Evolutionary conservation across 2,329 filamentous ascomycete species (phyloP).

Genomic region (Metarhizium sp.): DNA sequence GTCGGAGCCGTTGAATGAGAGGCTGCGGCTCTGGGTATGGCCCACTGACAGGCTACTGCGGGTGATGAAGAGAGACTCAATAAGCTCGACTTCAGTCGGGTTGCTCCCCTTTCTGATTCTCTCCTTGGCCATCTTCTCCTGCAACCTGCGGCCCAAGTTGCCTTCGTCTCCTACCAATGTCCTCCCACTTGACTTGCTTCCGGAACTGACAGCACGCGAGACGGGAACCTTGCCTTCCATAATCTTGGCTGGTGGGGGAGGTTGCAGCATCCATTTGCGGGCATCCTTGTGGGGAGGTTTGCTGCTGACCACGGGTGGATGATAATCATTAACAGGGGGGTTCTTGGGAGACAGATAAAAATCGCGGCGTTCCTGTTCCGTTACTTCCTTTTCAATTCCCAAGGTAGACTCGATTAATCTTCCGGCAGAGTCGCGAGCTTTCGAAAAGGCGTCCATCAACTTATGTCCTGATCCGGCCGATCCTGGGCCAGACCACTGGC

Average conservation of each 20-base stretch:
- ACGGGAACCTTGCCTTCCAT: slow-evolving; percentile 81
- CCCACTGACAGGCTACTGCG: slow-evolving; percentile 22
- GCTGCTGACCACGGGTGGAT: slow-evolving; percentile 75
- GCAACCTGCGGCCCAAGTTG: slow-evolving; percentile 32
- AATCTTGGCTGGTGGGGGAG: slow-evolving; percentile 77
- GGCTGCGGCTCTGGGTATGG: slow-evolving; percentile 24
- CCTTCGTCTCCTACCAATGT: slow-evolving; percentile 32
- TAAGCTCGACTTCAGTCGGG: slow-evolving; percentile 33
- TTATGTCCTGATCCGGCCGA: slow-evolving; percentile 41
- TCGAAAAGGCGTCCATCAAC: slow-evolving; percentile 48
- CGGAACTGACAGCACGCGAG: slow-evolving; percentile 50
- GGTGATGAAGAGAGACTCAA: slow-evolving; percentile 30
- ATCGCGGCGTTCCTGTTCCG: slow-evolving; percentile 43
- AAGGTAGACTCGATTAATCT: slow-evolving; percentile 43
- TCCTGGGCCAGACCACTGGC: slow-evolving; percentile 26
- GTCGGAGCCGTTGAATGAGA: slow-evolving; percentile 28
- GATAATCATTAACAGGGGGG: slow-evolving; percentile 76
- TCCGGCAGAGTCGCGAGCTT: slow-evolving; percentile 47
- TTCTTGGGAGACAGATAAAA: slow-evolving; percentile 53
- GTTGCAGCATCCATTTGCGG: slow-evolving; percentile 86
- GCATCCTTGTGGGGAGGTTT: slow-evolving; percentile 60
- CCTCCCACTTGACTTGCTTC: slow-evolving; percentile 38
- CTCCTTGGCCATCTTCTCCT: slow-evolving; percentile 36
- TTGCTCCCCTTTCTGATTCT: slow-evolving; percentile 33
- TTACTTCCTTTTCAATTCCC: slow-evolving; percentile 41